Evolutionary conservation across 306 rosid genomes (phyloP), one percentile per base, ranked within the genome.

Genomic region (Abrus precatorius): DNA sequence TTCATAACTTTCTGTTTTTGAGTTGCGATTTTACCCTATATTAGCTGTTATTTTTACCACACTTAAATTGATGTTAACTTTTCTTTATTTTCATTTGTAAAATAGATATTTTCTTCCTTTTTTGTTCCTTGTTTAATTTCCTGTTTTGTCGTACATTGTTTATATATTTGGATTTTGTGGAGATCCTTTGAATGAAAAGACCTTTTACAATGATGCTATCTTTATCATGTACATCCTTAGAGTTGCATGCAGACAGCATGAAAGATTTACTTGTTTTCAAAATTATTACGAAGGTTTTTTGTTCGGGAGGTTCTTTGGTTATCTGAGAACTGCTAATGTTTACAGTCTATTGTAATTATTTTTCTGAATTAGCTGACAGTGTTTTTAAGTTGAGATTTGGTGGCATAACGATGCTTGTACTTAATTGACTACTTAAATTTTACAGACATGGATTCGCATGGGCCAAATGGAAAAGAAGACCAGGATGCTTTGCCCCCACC

Each of bases 401-500:
- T 75, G 5, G 28, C 44, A 1, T 7, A 27, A 73, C 40, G 14
- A 56, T 30, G 4, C 7, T 52, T 38, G 20, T 69, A 28, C 63
- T 2, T 63, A 48, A 5, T 32, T 55, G 14, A 40, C 44, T 62
- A 1, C 6, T 7, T 36, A 33, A 9, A 30, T 3, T 47, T 6
- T 48, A 3, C 30, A 81, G 86, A 54, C 7, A 95, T 95, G 99
- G 91, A 86, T 85, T 82, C 75, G 2, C 45, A 27, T 52, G 95
- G 84, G 73, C 53, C 82, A 0, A 85, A 89, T 49, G 97, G 88
- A 5, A 75, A 82, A 50, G 84, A 38, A 8, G 72, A 7, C 63
- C 88, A 82, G 9, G 89, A 79, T 6, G 67, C 74, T 0, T 43
- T 93, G 78, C 98, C 98, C 1, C 99, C 97, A 4, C 98, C 99